Evolutionary conservation across 441 rosid species (phyloP), one percentile per base, ranked within the genome.

Genomic region (Aquilaria agallochum): DNA sequence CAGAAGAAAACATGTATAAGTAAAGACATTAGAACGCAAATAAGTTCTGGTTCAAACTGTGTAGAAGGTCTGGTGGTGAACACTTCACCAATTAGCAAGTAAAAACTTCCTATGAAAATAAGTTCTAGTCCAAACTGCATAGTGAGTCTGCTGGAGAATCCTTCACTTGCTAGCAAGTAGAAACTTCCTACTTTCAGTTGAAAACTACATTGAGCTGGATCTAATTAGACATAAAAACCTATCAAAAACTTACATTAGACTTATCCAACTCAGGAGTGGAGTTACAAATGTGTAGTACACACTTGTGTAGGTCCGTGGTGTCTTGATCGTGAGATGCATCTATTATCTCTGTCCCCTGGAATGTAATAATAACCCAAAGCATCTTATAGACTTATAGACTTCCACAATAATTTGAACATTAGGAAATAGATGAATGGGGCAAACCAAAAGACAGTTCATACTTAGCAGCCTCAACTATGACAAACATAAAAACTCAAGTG

Each of bases 251-350:
- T 72, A 94, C 99, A 59, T 50, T 81, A 60, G 86, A 74, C 56
- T 64, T 80, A 8, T 83, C 85, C 68, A 66, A 65, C 57, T 78
- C 63, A 7, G 81, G 77, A 57, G 86, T 50, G 67, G 49, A 69
- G 76, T 82, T 74, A 44, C 68, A 65, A 64, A 94, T 80, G 68
- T 73, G 76, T 20, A 76, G 64, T 49, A 91, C 58, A 50, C 97
- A 94, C 73, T 94, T 94, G 69, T 91, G 90, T 34, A 94, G 83
- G 81, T 94, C 97, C 0, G 97, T 94, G 64, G 96, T 89, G 68
- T 91, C 96, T 80, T 94, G 99, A 82, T 91, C 96, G 46, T 85
- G 81, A 67, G 96, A 84, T 60, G 83, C 91, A 73, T 87, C 89
- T 40, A 84, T 68, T 15, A 86, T 80, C 72, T 83, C 55, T 11